Conservation (phyloP, 2,329 filamentous ascomycete species). For the Apiospora koreana region DNA sequence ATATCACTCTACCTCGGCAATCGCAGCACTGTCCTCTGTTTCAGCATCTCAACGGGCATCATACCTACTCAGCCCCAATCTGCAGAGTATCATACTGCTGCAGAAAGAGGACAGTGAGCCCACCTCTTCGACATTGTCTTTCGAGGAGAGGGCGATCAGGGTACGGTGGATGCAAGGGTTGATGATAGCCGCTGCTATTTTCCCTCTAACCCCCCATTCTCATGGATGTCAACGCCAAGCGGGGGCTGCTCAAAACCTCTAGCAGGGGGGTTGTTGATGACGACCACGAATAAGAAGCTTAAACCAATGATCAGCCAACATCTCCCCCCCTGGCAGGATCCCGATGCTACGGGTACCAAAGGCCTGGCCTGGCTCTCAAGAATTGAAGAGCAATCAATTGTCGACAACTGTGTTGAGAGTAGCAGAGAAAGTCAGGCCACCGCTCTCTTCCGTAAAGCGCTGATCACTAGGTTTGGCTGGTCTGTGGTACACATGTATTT, state of each 20-base stretch:
- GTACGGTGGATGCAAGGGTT: background rate
- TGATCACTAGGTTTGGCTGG: background rate
- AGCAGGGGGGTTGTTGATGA: background rate
- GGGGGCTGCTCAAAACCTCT: background rate
- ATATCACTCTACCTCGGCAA: background rate
- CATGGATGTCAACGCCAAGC: background rate
- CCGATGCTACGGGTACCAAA: background rate
- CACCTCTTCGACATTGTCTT: background rate
- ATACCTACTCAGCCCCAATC: background rate
- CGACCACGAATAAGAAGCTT: conserved; percentile 7
- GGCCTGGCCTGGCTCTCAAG: no score
- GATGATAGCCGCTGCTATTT: background rate
- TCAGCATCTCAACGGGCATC: background rate
- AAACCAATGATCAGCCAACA: background rate
- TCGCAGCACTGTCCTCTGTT: background rate
- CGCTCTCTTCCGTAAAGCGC: background rate
- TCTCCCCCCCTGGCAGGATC: background rate
- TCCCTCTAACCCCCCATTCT: background rate
- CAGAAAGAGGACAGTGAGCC: background rate
- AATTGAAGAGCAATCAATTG: no score
- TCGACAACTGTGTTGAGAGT: background rate
- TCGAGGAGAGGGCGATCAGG: background rate
- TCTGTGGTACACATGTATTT: no score
- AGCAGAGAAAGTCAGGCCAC: background rate
- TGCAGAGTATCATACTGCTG: no score